These are phyloP conservation scores for Aspergillus sp. DNA, from an alignment of 2,329 filamentous ascomycete genomes.

Conservation along the genomic window DNA sequence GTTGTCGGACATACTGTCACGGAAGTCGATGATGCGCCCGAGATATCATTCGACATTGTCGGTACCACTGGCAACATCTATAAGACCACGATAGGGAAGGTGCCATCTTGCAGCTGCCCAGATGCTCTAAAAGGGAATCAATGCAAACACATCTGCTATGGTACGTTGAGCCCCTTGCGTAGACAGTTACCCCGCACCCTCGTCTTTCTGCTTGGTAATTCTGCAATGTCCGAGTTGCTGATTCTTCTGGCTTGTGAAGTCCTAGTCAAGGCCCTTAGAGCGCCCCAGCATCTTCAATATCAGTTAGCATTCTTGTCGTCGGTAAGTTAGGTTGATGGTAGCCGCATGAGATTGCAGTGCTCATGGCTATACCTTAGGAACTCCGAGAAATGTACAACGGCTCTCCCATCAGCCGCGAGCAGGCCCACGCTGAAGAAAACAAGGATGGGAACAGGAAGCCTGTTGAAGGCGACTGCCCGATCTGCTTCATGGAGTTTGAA, in stretches of 20 bases:
- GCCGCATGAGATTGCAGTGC: neutral
- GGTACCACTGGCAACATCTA: constrained; percentile 66
- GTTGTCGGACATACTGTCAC: constrained; percentile 54
- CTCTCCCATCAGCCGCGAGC: constrained; percentile 53
- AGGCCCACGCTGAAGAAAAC: constrained; percentile 34
- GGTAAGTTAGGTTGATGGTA: constrained; percentile 27
- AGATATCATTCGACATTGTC: constrained; percentile 58
- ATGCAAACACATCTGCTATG: constrained; percentile 65
- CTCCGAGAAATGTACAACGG: constrained; percentile 57
- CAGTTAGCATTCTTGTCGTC: constrained; percentile 61
- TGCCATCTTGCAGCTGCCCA: constrained; percentile 58
- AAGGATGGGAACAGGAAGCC: constrained; percentile 56
- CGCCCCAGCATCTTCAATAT: constrained; percentile 56
- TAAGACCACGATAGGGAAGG: constrained; percentile 55
- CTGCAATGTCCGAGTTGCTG: constrained; percentile 12
- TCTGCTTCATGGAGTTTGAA: constrained; percentile 61
- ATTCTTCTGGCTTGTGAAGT: constrained; percentile 42
- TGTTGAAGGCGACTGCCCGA: constrained; percentile 63
- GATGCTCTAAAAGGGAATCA: constrained; percentile 57
- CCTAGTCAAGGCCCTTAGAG: constrained; percentile 60
- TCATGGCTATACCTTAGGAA: constrained; percentile 43
- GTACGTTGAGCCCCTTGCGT: constrained; percentile 35
- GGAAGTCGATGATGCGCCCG: constrained; percentile 47
- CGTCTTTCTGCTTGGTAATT: constrained; percentile 15
- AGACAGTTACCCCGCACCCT: neutral